Evolutionary conservation across 2,329 filamentous ascomycete genomes (phyloP), one percentile per base, ranked within the genome.

Genomic region (Xylaria sp.): DNA sequence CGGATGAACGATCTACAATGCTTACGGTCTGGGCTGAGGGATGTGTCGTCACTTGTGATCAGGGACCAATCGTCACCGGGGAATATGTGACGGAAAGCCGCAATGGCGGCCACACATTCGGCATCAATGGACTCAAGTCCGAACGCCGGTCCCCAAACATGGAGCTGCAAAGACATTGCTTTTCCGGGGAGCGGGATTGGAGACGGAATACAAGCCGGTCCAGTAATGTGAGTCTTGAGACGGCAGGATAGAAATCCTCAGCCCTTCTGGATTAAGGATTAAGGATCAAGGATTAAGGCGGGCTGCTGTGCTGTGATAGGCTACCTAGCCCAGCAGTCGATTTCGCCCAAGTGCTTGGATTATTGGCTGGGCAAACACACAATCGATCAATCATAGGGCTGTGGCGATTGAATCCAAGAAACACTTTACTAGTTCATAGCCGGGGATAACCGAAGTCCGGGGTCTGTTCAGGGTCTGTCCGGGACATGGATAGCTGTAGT

Each of bases 61-160:
- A 97, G 82, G 70, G 86, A 84, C 91, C 92, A 97, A 53, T 78
- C 77, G 73, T 87, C 81, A 56, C 83, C 78, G 41, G 87, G 85
- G 28, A 93, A 82, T 66, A 85, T 86, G 74, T 88, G 83, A 68
- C 88, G 86, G 65, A 97, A 85, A 78, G 94, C 94, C 61, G 92
- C 89, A 72, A 97, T 89, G 50, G 91, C 86, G 32, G 94, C 94
- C 68, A 97, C 88, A 78, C 94, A 98, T 83, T 97, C 93, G 53
- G 95, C 85, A 76, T 98, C 94, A 75, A 98, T 91, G 50, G 96
- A 98, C 15, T 95, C 91, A 52, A 97, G 87, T 46, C 90, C 90
- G 79, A 97, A 97, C 46, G 93, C 94, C 63, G 93, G 90, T 58
- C 94, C 94, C 91, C 94, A 97, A 76, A 97, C 87, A 81, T 97